These are phyloP conservation scores for Venturiaceae sp. DNA, from an alignment of 2,329 filamentous ascomycete genomes.

Conservation along the genomic window DNA sequence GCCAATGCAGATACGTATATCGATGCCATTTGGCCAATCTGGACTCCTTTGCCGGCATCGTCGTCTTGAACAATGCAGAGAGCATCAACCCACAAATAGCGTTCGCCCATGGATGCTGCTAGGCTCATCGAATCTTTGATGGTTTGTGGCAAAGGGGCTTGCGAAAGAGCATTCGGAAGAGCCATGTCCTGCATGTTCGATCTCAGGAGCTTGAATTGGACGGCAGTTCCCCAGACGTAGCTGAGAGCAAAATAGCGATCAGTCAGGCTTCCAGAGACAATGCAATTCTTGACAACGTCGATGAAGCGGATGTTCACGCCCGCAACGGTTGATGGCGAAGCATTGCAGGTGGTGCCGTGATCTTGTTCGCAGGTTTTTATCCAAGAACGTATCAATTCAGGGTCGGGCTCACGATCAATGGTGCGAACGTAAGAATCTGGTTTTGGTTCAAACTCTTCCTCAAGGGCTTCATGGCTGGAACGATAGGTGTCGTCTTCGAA, in stretches of 20 bases:
- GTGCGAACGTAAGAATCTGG: too few species aligned
- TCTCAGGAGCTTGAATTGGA: not conserved
- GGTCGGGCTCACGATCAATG: too few species aligned
- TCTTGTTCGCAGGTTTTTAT: too few species aligned
- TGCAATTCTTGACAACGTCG: not conserved
- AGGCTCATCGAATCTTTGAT: conserved; percentile 7
- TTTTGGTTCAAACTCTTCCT: too few species aligned
- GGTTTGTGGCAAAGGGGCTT: conserved; percentile 1
- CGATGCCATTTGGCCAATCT: conserved; percentile 9
- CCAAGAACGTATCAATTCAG: too few species aligned
- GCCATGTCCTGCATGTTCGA: not conserved
- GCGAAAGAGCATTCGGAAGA: not conserved
- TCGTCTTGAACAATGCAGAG: conserved; percentile 12
- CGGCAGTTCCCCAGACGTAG: conserved; percentile 9
- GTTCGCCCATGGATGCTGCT: not conserved
- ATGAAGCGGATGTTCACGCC: too few species aligned
- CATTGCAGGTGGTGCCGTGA: too few species aligned
- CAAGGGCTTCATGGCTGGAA: too few species aligned
- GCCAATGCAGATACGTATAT: conserved; percentile 10
- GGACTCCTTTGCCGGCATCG: not conserved
- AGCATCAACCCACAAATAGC: conserved; percentile 13
- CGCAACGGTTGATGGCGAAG: too few species aligned
- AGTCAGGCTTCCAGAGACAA: not conserved
- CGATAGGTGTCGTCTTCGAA: too few species aligned
- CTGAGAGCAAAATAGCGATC: conserved; percentile 8